Conservation (phyloP, 768 basidiomycete genomes). For the Collybiopsis confluens region DNA sequence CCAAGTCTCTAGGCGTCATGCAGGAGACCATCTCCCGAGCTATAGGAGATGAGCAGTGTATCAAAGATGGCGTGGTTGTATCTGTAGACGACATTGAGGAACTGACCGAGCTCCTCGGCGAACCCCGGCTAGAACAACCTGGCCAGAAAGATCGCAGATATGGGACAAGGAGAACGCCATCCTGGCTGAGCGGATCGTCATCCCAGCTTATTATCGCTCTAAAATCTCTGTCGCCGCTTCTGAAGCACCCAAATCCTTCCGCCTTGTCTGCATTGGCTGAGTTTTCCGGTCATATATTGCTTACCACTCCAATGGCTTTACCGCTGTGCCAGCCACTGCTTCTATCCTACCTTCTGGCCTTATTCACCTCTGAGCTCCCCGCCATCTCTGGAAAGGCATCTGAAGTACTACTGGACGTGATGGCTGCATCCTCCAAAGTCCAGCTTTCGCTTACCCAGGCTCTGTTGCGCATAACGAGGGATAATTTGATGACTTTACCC, state of each 20-base stretch:
- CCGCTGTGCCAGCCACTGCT: constrained; percentile 65
- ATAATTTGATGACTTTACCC: constrained; percentile 68
- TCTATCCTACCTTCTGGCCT: constrained; percentile 67
- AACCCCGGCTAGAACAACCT: constrained; percentile 15
- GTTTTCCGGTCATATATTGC: constrained; percentile 54
- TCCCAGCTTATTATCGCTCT: constrained; percentile 83
- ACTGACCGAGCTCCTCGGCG: constrained; percentile 33
- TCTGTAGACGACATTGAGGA: constrained; percentile 61
- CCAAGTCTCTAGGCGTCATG: constrained; percentile 55
- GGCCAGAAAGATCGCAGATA: constrained; percentile 19
- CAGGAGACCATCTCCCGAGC: constrained; percentile 48
- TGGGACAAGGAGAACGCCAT: constrained; percentile 54
- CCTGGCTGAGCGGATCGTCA: constrained; percentile 80
- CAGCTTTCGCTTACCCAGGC: constrained; percentile 47
- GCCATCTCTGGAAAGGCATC: constrained; percentile 49
- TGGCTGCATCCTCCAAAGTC: constrained; percentile 36
- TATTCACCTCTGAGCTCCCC: constrained; percentile 57
- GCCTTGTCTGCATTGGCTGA: constrained; percentile 56
- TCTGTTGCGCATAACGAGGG: constrained; percentile 57
- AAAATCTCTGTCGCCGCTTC: constrained; percentile 65
- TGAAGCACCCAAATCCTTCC: constrained; percentile 65
- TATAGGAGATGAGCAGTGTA: constrained; percentile 66
- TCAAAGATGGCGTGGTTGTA: constrained; percentile 53
- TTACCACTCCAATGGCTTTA: constrained; percentile 54
- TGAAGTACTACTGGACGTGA: constrained; percentile 40